Evolutionary conservation across 2,329 filamentous ascomycete species (phyloP), one percentile per base, ranked within the genome.

Genomic region (Lithohypha guttulata): DNA sequence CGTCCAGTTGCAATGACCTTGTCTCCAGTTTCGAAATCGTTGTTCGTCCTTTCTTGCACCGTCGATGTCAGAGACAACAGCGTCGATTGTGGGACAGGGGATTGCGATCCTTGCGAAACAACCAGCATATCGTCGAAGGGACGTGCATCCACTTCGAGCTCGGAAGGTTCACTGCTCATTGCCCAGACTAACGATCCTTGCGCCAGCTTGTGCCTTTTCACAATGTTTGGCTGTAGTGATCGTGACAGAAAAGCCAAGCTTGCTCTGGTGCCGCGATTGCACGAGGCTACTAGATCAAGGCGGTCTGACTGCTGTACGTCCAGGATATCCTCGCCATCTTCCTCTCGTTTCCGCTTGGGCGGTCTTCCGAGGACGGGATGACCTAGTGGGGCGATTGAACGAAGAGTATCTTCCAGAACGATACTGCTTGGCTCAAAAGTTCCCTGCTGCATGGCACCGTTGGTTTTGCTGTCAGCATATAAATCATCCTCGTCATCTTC

Each of bases 21-120:
- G 46, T 87, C 84, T 31, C 84, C 84, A 3, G 82, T 78, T 45
- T 98, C 93, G 55, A 96, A 95, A 53, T 98, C 91, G 0, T 86
- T 85, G 26, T 81, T 84, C 23, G 76, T 75, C 6, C 14, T 37
- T 17, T 37, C 34, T 19, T 28, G 15, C 8, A 37, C 29, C 6
- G 9, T 20, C 3, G 15, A 9, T 37, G 23, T 19, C 23, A 37
- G 7, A 8, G 34, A 29, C 26, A 37, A 22, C 18, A 37, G 29
- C 9, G 34, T 18, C 9, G 34, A 37, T 4, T 29, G 23, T 4
- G 19, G 28, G n/a, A 8, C 21, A 19, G 18, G 11, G 11, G 26
- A 19, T 7, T 29, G 7, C 3, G 13, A 13, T 4, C 18, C 15
- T 10, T 29, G 17, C 10, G 34, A 19, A 4, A 37, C n/a, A 19